These are phyloP conservation scores for Acanthamoeba sp. DNA, from an alignment of 208 protist species.

Conservation along the genomic window DNA sequence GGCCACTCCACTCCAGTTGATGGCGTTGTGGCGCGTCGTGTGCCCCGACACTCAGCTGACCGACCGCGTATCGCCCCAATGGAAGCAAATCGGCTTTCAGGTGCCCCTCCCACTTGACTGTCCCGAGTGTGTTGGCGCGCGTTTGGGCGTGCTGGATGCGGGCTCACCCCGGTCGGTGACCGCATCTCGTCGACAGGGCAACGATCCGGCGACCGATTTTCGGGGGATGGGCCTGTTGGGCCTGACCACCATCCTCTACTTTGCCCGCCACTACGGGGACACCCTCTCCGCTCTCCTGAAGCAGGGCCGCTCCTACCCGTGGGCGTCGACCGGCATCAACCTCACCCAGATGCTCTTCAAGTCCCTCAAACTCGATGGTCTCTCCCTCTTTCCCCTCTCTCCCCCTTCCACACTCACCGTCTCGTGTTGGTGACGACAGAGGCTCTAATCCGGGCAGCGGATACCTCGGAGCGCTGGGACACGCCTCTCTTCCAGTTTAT, in stretches of 20 bases:
- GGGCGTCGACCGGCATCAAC: constrained; percentile 39
- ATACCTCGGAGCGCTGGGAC: constrained; percentile 18
- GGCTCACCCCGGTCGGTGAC: too few relatives aligned
- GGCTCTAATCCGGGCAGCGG: not conserved
- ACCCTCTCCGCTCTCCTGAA: not conserved
- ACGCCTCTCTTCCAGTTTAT: constrained; percentile 39
- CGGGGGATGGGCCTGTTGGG: constrained; percentile 91
- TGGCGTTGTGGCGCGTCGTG: not conserved
- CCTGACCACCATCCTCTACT: constrained; percentile 91
- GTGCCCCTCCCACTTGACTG: not conserved
- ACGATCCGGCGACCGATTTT: constrained; percentile 92
- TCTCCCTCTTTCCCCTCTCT: not conserved
- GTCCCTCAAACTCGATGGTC: constrained; percentile 40
- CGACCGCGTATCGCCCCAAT: not conserved
- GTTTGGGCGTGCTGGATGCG: too few relatives aligned
- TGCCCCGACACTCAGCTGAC: constrained; percentile 12
- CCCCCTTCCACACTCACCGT: not conserved
- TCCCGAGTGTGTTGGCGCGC: too few relatives aligned
- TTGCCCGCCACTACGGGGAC: constrained; percentile 73
- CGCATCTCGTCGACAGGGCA: constrained; percentile 46
- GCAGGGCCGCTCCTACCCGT: constrained; percentile 2
- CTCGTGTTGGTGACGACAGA: not conserved
- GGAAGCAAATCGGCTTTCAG: constrained; percentile 43
- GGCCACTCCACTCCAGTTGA: not conserved
- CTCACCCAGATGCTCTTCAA: constrained; percentile 59